Conservation (phyloP, 768 basidiomycete genomes). For the Kockovaella imperatae region DNA sequence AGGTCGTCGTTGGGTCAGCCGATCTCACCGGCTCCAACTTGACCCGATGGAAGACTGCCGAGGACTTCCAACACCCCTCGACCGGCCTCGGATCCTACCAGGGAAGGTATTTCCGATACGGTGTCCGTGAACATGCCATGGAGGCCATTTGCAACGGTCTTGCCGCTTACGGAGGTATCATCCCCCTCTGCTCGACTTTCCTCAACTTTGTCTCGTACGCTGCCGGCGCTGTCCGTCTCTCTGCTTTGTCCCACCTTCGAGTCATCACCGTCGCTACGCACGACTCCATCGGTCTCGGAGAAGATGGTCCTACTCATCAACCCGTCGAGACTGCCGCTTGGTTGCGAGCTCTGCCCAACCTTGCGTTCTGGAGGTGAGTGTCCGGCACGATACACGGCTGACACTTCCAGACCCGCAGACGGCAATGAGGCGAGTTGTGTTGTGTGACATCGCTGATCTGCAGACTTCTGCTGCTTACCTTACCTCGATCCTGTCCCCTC, state of each 20-base stretch:
- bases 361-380: slow-evolving; percentile 57
- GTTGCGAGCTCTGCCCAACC: slow-evolving; percentile 82
- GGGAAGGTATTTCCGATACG: slow-evolving; percentile 88
- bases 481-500: slow-evolving; percentile 63
- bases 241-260: slow-evolving; percentile 78
- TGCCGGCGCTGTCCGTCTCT: slow-evolving; percentile 82
- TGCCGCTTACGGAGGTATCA: slow-evolving; percentile 78
- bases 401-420: slow-evolving; percentile 72
- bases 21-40: slow-evolving; percentile 89
- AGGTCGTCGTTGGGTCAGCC: slow-evolving; percentile 77
- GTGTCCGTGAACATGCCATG: slow-evolving; percentile 97
- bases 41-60: slow-evolving; percentile 54
- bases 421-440: slow-evolving; percentile 61
- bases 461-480: slow-evolving; percentile 79
- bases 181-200: slow-evolving; percentile 89
- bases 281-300: slow-evolving; percentile 74
- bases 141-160: slow-evolving; percentile 90
- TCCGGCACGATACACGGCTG: not conserved
- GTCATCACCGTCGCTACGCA: slow-evolving; percentile 96
- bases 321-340: slow-evolving; percentile 82
- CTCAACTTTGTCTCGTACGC: slow-evolving; percentile 91
- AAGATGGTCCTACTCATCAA: slow-evolving; percentile 94
- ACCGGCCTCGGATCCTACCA: slow-evolving; percentile 75
- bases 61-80: slow-evolving; percentile 85
- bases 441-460: not conserved